Evolutionary conservation across 768 basidiomycete species (phyloP).

Genomic region (Chalciporus piperatus): DNA sequence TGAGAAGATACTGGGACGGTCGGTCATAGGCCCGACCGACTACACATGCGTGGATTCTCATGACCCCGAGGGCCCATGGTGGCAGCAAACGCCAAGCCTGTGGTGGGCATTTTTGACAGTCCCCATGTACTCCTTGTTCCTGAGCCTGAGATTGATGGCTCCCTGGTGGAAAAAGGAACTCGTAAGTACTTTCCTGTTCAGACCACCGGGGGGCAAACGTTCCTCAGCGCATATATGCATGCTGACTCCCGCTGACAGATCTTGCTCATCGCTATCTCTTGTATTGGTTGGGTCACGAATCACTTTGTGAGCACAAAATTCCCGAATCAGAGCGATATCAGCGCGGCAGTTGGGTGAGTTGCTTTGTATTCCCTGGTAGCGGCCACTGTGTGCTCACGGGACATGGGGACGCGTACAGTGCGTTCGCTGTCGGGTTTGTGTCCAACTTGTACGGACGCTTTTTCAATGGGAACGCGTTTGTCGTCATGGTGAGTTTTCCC

Average conservation of each 20-base stretch:
- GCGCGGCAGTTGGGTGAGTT: conserved; percentile 66
- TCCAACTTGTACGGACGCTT: conserved; percentile 77
- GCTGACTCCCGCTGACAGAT: conserved; percentile 25
- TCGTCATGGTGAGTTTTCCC: conserved; percentile 61
- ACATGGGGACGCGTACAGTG: conserved; percentile 35
- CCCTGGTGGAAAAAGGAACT: conserved; percentile 57
- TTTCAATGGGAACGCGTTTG: conserved; percentile 72
- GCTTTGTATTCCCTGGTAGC: not conserved
- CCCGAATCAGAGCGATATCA: conserved; percentile 69
- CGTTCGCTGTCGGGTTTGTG: conserved; percentile 77
- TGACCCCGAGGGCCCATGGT: conserved; percentile 63
- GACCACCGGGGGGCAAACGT: not conserved
- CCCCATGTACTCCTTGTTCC: conserved; percentile 63
- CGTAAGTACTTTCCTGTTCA: conserved; percentile 33
- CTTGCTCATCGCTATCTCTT: conserved; percentile 58
- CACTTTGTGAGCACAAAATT: conserved; percentile 61
- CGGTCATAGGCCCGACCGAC: conserved; percentile 52
- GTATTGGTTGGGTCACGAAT: conserved; percentile 76
- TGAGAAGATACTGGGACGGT: conserved; percentile 47
- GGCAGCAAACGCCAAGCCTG: conserved; percentile 62
- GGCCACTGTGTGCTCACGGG: not conserved
- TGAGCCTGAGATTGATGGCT: conserved; percentile 65
- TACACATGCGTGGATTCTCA: conserved; percentile 61
- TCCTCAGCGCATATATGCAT: not conserved
- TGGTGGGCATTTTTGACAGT: conserved; percentile 77